phyloP scores from a whole-genome alignment of 345 rosid species.

The Populus davidiana region DNA sequence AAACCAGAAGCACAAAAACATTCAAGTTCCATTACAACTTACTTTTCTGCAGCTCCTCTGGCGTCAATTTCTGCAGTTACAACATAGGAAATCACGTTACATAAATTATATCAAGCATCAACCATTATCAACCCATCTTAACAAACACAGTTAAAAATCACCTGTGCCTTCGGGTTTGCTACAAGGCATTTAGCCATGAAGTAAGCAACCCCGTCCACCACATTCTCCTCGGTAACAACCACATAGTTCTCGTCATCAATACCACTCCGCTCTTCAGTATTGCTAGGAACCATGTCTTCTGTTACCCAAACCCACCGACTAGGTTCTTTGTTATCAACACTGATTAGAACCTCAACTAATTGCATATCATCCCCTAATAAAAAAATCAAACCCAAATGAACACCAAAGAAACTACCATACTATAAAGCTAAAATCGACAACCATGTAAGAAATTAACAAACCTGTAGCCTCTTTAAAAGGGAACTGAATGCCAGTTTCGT shows the following conservation, averaged over 20 bases:
- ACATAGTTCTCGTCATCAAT: slow-evolving; percentile 79
- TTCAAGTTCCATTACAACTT: slow-evolving; percentile 21
- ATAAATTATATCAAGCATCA: background rate
- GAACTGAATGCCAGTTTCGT: slow-evolving; percentile 52
- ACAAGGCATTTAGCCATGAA: slow-evolving; percentile 89
- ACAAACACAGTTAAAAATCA: slow-evolving; percentile 12
- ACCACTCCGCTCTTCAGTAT: slow-evolving; percentile 69
- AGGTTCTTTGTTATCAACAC: slow-evolving; percentile 65
- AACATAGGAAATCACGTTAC: slow-evolving; percentile 22
- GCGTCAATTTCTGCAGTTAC: slow-evolving; percentile 64
- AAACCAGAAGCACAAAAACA: background rate
- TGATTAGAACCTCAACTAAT: slow-evolving; percentile 64
- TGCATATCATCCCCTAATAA: slow-evolving; percentile 57
- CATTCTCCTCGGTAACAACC: slow-evolving; percentile 70
- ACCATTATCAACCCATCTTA: background rate
- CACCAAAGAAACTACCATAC: background rate
- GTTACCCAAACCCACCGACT: slow-evolving; percentile 99
- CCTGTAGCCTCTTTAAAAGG: slow-evolving; percentile 92
- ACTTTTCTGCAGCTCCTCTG: slow-evolving; percentile 84
- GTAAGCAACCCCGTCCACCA: slow-evolving; percentile 84
- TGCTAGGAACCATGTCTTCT: slow-evolving; percentile 77
- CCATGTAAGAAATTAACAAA: slow-evolving; percentile 3
- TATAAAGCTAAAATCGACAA: background rate
- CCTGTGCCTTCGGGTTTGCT: slow-evolving; percentile 80
- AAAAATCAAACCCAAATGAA: slow-evolving; percentile 1